These are phyloP conservation scores for Solanum paucissectum DNA, from an alignment of 257 asterid genomes.

Conservation along the genomic window DNA sequence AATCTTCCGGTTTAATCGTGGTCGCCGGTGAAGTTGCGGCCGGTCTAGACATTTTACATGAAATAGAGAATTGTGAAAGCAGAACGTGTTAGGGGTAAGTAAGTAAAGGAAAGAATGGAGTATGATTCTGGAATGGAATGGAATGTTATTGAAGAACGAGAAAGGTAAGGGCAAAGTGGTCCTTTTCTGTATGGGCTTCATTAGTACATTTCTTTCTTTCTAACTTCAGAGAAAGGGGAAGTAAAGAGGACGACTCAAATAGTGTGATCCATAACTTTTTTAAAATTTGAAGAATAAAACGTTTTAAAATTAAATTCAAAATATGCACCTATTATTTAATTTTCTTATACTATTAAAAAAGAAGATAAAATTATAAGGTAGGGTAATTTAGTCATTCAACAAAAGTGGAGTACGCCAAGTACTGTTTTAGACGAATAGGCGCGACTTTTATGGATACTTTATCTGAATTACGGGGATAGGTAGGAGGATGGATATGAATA, in stretches of 20 bases:
- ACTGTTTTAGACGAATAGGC: not conserved
- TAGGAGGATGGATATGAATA: not conserved
- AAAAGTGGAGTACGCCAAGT: not conserved
- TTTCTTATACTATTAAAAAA: not conserved
- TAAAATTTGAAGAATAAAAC: not conserved
- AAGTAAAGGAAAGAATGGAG: not conserved
- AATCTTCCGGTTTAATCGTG: slow-evolving; percentile 57
- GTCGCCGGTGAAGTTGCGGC: slow-evolving; percentile 23
- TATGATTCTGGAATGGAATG: slow-evolving; percentile 7
- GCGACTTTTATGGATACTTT: slow-evolving; percentile 22
- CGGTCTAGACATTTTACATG: slow-evolving; percentile 38
- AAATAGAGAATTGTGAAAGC: not conserved
- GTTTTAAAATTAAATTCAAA: not conserved
- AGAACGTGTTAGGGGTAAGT: not conserved
- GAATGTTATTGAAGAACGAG: slow-evolving; percentile 15
- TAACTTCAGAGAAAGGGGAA: not conserved
- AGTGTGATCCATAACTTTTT: not conserved
- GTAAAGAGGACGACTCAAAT: not conserved
- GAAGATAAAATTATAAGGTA: not conserved
- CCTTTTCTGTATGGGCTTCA: not conserved
- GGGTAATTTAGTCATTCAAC: not conserved
- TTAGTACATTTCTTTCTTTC: not conserved
- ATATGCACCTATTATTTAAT: not conserved
- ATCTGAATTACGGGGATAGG: not conserved
- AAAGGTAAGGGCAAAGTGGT: slow-evolving; percentile 5